Evolutionary conservation across 768 basidiomycete genomes (phyloP), one percentile per base, ranked within the genome.

Genomic region (Coprinellus aureogranulatus): DNA sequence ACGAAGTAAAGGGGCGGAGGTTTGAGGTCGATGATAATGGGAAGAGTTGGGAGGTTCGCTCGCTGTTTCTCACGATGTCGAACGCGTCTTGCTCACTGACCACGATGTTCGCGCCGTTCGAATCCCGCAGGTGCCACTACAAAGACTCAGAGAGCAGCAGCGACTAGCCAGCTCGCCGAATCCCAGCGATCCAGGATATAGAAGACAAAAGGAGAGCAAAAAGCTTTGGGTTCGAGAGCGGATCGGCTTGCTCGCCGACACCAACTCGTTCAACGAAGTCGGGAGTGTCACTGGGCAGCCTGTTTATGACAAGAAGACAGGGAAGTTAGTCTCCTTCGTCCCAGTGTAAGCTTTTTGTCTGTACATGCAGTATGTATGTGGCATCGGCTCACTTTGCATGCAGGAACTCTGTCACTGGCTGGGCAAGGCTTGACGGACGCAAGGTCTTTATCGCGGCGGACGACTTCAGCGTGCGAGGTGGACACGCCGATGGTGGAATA

Each of bases 141-240:
- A 65, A 12, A 64, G 68, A 31, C 48, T 75, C 9, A 65, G 64
- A 49, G 68, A 70, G 49, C 70, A 75, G 40, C 73, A 74, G 52
- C 56, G 54, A 26, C 59, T 73, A 3, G 65, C 73, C 42, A 71
- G 66, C 34, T 57, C 60, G 1, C 74, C 75, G 31, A 72, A 75
- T 50, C 60, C 66, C 18, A 61, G 68, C 16, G 72, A 75, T 51
- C 71, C 73, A 39, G 75, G 75, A 42, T 77, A 77, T 57, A 67
- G 70, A 25, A 68, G 75, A 14, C 75, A 77, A 60, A 75, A 73
- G 54, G 67, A 66, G 3, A 72, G 72, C 54, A 66, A 65, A 14
- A 77, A 77, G 46, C 67, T 77, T 9, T 77, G 75, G 75, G 73
- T 77, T 47, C 72, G 72, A 16, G 74, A 77, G 58, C 72, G 75